Conservation (phyloP, 192 early-diverging fungal genomes). For the Diversispora epigaea region DNA sequence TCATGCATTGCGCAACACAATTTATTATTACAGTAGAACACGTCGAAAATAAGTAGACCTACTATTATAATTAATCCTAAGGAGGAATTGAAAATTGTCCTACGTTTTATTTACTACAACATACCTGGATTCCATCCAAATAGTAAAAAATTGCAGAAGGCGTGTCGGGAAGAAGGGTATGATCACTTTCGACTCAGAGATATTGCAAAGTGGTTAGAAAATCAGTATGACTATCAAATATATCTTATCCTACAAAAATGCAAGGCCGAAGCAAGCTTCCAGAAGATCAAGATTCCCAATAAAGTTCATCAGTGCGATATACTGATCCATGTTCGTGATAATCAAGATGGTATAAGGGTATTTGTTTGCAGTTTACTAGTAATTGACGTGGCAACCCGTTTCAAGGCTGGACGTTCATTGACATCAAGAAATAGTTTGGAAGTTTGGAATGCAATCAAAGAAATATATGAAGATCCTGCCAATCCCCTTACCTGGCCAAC, state of each 20-base stretch:
- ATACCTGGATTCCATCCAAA: not conserved
- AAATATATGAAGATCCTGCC: too few relatives aligned
- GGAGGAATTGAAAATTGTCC: not conserved
- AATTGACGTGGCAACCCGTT: too few relatives aligned
- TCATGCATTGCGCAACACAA: too few relatives aligned
- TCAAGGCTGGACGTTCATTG: too few relatives aligned
- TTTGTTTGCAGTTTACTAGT: too few relatives aligned
- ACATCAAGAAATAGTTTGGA: too few relatives aligned
- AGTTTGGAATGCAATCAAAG: too few relatives aligned
- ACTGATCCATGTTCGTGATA: too few relatives aligned
- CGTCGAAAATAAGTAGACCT: not conserved
- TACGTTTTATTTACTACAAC: not conserved
- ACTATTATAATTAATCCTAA: not conserved
- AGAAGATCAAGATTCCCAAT: not conserved
- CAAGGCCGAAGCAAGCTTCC: conserved; percentile 16
- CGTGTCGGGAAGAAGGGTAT: conserved; percentile 11
- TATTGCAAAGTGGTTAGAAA: conserved; percentile 15
- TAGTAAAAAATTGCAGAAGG: conserved; percentile 16
- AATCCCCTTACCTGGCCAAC: too few relatives aligned
- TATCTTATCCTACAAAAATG: not conserved
- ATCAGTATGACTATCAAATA: conserved; percentile 20
- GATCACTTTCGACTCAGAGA: conserved; percentile 5
- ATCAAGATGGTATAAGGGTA: too few relatives aligned
- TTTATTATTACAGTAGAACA: too few relatives aligned
- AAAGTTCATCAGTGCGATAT: too few relatives aligned